phyloP scores from a whole-genome alignment of 1,139 yeast species.

The Spathaspora sp. region DNA sequence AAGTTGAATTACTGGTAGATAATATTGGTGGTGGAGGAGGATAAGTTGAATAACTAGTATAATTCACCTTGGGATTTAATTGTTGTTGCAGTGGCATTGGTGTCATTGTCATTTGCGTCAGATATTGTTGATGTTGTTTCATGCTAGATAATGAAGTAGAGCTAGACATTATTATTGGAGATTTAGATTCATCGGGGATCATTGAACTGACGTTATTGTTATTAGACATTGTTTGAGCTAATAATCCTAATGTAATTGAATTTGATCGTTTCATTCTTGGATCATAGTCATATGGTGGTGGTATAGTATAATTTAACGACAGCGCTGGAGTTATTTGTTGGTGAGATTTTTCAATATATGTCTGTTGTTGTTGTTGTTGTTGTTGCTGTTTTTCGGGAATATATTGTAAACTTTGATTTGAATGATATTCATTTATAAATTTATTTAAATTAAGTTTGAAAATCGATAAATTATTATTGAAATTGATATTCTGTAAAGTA shows the following conservation, averaged over 20 bases:
- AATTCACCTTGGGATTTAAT: constrained; percentile 3
- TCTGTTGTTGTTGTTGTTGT: constrained; percentile 7
- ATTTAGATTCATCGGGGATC: constrained; percentile 4
- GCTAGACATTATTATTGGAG: constrained; percentile 3
- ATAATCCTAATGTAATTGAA: constrained; percentile 14
- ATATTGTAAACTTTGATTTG: constrained; percentile 11
- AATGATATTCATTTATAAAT: constrained; percentile 16
- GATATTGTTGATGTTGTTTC: constrained; percentile 5
- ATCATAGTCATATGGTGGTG: constrained; percentile 3
- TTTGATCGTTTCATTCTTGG: constrained; percentile 11
- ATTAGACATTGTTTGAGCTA: constrained; percentile 10
- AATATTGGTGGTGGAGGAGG: constrained; percentile 16
- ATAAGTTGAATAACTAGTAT: constrained; percentile 12
- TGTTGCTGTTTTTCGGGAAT: constrained; percentile 10
- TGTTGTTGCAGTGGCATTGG: neutral
- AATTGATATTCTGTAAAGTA: constrained; percentile 2
- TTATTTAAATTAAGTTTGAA: constrained; percentile 18
- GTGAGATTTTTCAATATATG: neutral
- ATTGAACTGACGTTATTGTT: neutral
- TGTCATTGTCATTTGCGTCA: constrained; percentile 3
- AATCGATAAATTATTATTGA: constrained; percentile 15
- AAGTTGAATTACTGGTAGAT: constrained; percentile 6
- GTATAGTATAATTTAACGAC: neutral
- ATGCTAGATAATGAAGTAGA: constrained; percentile 5
- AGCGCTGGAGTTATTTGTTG: constrained; percentile 1